Evolutionary conservation across 805 yeast species (phyloP), one percentile per base, ranked within the genome.

Genomic region (Suhomyces xylopsoci): DNA sequence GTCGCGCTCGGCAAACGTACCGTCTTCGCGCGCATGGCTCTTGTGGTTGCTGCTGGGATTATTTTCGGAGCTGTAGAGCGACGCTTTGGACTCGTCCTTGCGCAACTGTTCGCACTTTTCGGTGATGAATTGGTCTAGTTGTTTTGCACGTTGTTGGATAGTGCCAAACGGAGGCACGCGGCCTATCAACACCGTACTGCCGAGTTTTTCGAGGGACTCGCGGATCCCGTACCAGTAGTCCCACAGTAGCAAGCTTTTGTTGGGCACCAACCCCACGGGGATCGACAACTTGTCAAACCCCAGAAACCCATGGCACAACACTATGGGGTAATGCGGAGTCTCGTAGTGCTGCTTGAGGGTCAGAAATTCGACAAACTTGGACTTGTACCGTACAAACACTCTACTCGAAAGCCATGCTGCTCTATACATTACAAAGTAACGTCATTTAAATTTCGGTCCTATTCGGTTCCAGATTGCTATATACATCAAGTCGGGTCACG

Each of bases 161-260:
- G 85, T 74, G 0, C 89, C 96, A 66, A 87, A 87, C 0, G 96
- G 88, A 0, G 97, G 93, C 0, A 91, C 97, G 58, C 78, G 82
- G 1, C 93, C 89, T 2, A 85, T 84, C 34, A 86, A 64, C 0
- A 88, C 93, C 0, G 78, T 77, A 44, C 88, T 81, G 0, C 97
- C 97, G 22, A 81, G 74, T 2, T 66, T 64, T 49, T 79, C 80
- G 22, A 91, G 66, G 0, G 83, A 83, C 30, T 81, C 79, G 56
- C 81, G 81, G 22, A 92, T 82, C 0, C 97, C 97, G 53, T 80
- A 77, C 96, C 96, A 92, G 63, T 92, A 91, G 53, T 86, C 87
- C 22, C 89, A 68, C 42, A 75, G 70, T 14, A 74, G 60, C 34
- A 55, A 24, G 12, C 41, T 54, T 32, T 53, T 49, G 12, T 59